These are phyloP conservation scores for Cercis canadensis DNA, from an alignment of 306 rosid species.

Conservation along the genomic window DNA sequence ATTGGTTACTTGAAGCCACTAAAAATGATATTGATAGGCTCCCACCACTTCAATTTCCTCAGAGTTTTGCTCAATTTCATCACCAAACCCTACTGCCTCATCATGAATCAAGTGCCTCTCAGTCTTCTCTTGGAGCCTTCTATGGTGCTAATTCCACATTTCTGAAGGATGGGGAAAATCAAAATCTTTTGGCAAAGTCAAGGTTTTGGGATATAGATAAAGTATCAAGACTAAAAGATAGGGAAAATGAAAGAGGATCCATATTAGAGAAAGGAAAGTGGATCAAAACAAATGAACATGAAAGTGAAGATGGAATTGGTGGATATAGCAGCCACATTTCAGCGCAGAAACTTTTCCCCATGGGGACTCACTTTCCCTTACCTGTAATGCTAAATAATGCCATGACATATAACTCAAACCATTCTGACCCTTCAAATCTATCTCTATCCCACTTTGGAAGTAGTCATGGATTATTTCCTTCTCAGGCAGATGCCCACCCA, in stretches of 20 bases:
- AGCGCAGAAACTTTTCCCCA: constrained; percentile 65
- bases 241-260: constrained; percentile 37
- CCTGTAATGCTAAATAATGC: constrained; percentile 53
- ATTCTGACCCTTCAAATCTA: constrained; percentile 55
- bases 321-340: constrained; percentile 34
- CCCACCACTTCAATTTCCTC: constrained; percentile 81
- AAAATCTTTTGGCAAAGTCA: constrained; percentile 32
- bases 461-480: constrained; percentile 58
- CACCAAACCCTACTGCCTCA: constrained; percentile 53
- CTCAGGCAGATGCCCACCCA: constrained; percentile 46
- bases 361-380: constrained; percentile 40
- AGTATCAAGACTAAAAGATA: constrained; percentile 18
- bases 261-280: constrained; percentile 53
- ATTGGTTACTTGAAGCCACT: constrained; percentile 79
- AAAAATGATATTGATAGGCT: constrained; percentile 79
- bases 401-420: constrained; percentile 43
- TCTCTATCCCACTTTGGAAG: constrained; percentile 71
- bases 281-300: constrained; percentile 46
- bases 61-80: constrained; percentile 59
- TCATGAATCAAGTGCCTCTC: constrained; percentile 37
- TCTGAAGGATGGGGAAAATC: constrained; percentile 29
- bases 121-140: constrained; percentile 49
- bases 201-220: constrained; percentile 41
- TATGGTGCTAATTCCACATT: constrained; percentile 38
- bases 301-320: constrained; percentile 31